Evolutionary conservation across 306 rosid species (phyloP).

Genomic region (Psophocarpus tetragonolobus): DNA sequence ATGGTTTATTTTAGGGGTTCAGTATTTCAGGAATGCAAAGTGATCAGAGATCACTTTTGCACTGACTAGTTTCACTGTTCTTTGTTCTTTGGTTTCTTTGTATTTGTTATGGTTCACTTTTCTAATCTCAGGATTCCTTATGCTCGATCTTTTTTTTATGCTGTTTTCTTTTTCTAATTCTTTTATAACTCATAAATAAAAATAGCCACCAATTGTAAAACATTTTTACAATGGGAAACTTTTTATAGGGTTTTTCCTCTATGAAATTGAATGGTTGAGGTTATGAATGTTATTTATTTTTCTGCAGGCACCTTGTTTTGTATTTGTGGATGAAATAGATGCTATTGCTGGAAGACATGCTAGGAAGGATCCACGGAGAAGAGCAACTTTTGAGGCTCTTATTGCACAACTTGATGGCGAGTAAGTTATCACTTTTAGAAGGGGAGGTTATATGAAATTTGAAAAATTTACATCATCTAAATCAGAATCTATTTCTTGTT

Average conservation of each 20-base stretch:
- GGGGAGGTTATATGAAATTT: slow-evolving; percentile 1
- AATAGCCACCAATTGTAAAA: background rate
- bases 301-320: slow-evolving; percentile 87
- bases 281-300: slow-evolving; percentile 5
- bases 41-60: background rate
- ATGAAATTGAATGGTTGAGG: background rate
- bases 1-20: background rate
- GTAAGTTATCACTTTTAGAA: slow-evolving; percentile 55
- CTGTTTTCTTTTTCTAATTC: background rate
- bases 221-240: background rate
- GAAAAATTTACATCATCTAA: background rate
- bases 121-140: background rate
- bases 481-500: background rate
- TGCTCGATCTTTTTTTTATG: background rate
- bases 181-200: background rate
- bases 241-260: background rate
- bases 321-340: slow-evolving; percentile 97
- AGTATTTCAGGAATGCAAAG: background rate
- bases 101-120: background rate
- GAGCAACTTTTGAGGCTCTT: slow-evolving; percentile 96
- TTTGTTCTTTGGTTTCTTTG: background rate
- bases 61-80: background rate
- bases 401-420: slow-evolving; percentile 94
- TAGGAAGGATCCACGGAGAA: slow-evolving; percentile 85
- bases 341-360: slow-evolving; percentile 99